Base-by-base conservation (phyloP, 176 grass and related monocot genomes). In the Thalia dealbata region DNA sequence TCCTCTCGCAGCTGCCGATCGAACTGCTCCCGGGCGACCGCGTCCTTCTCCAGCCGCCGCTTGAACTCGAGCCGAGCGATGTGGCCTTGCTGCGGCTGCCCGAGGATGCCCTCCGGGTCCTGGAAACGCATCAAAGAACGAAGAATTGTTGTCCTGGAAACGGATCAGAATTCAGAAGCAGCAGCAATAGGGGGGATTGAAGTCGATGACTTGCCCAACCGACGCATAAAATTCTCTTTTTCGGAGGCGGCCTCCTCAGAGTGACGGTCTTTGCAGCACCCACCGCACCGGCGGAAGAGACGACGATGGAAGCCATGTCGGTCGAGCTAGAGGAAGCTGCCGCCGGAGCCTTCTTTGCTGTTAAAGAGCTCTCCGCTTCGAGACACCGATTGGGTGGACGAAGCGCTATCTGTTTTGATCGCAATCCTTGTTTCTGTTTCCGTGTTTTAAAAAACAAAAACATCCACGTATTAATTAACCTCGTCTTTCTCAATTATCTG, bases 71-170 rank as follows among this genome's bases (percentile, higher is more conserved):
- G 85, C 24, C 78, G 75, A 7, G 82, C 54, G 81, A 97, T 88
- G 78, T 97, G 93, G 10, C 93, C 89, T 15, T 78, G 78, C 76
- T 82, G 73, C 71, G 93, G 87, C 48, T 80, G 69, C 15, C 76
- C 87, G 15, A 97, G 83, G 59, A 97, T 75, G 51, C 85, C 93
- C 64, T 92, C 89, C 0, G 89, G 93, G 65, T 97, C 92, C 89
- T 96, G 77, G 27, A 83, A 41, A 2, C 23, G 9, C 27, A 60
- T 8, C 48, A 44, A 51, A 26, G 30, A 72, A 1, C 38, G 19
- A 10, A 0, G 11, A 28, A 51, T 23, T 50, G 7, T 11, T 54
- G 23, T 4, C 44, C 24, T 23, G 5, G 14, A 6, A 3, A 38
- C n/a, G 62, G 42, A 70, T 5, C 24, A 24, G 64, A 38, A 38